Evolutionary conservation across 2,329 filamentous ascomycete genomes (phyloP), one percentile per base, ranked within the genome.

Genomic region (Paraphoma chrysanthemicola): DNA sequence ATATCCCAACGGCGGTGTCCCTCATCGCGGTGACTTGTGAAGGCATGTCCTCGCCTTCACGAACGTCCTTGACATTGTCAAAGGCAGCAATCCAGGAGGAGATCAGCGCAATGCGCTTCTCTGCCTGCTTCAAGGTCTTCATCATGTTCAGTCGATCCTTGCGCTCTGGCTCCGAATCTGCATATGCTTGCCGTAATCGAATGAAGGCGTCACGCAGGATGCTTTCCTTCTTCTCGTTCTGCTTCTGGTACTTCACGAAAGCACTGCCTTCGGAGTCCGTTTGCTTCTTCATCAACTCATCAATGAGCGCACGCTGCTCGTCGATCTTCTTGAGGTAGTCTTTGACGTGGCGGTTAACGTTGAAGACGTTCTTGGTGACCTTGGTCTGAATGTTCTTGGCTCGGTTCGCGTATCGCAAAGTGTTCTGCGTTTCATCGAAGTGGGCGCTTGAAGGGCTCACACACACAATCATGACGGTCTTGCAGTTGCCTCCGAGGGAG

Each of bases 351-450:
- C 95, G 90, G 76, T 99, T 97, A 62, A 99, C 95, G 76, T 99
- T 99, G 81, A 96, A 99, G 23, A 98, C 93, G 73, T 99, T 99
- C 70, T 93, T 89, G n/a, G 95, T 97, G 54, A 97, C 93, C 83
- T 99, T 99, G 56, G 95, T 99, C 80, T 98, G 96, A 73, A 99
- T 99, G 72, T 99, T 99, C 86, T 99, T 99, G 56, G 95, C 95
- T 66, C 95, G 86, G 77, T 99, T 98, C 48, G 95, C 95, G 72
- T 99, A 99, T 68, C 96, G 91, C 16, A 99, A 83, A 0, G 95
- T 99, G 77, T 99, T 99, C 71, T 99, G 95, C 0, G 94, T 97
- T 79, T 99, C 95, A 76, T 99, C 95, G 68, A 95, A 99, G 78
- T 99, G 95, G 5, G 91, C 90, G 71, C 95, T 98, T 0, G 93